A percentile compares a stretch with the other conserved stretches of the same genome.
These are phyloP conservation scores for Botrytis paeoniae DNA, from an alignment of 2,329 filamentous ascomycete genomes.

Conservation along the genomic window DNA sequence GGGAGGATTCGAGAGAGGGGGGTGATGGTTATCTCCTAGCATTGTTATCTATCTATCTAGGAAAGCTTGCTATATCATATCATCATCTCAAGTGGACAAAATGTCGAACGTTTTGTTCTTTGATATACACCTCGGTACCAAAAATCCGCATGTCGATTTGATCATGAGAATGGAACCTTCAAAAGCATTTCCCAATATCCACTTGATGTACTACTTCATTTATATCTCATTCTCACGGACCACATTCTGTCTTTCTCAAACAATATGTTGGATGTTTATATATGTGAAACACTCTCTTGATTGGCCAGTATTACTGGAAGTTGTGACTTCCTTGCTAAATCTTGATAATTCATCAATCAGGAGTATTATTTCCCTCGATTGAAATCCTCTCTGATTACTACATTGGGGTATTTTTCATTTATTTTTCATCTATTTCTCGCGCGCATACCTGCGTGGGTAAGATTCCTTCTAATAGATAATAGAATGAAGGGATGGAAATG, in stretches of 20 bases:
- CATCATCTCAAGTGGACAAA: no score
- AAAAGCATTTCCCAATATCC: not conserved
- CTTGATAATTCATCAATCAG: not conserved
- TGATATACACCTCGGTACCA: no score
- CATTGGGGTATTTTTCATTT: not conserved
- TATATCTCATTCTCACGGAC: not conserved
- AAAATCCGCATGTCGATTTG: no score
- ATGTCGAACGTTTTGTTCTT: no score
- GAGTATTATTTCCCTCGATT: not conserved
- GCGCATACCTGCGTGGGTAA: not conserved
- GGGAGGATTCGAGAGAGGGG: no score
- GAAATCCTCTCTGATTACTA: not conserved
- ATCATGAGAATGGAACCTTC: no score
- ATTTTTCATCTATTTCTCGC: not conserved
- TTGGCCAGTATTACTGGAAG: not conserved
- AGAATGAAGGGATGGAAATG: not conserved
- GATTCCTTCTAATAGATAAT: no score
- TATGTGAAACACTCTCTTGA: slow-evolving; percentile 9
- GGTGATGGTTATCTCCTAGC: no score
- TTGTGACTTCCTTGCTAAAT: not conserved
- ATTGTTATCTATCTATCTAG: no score
- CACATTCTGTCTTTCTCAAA: not conserved
- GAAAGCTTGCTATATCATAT: no score
- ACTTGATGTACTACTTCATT: slow-evolving; percentile 8
- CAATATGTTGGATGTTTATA: not conserved